Evolutionary conservation across 176 grass and related monocot species (phyloP), one percentile per base, ranked within the genome.

Genomic region (Oryza brachyantha): DNA sequence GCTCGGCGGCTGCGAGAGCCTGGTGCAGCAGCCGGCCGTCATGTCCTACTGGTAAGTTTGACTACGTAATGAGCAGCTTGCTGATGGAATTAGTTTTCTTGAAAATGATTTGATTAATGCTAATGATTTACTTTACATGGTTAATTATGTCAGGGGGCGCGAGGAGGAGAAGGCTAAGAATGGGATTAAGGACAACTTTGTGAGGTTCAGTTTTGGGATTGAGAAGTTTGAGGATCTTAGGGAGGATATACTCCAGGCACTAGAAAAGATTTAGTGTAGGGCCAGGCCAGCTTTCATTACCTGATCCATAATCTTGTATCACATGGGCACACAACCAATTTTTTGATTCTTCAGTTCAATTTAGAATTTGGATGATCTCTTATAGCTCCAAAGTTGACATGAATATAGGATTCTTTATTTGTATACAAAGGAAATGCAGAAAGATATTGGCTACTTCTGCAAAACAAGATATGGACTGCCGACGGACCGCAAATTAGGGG

Each of bases 1-100:
- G 2, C 81, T n/a, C 11, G 90, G 90, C 2, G 90, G 86, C 1
- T 92, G 86, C 6, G 90, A 92, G 66, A 92, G 83, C 70, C 61
- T 89, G 8, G 80, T 92, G 55, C 79, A 88, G 65, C 90, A 88
- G 45, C 90, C 90, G 22, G 90, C 82, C 13, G 84, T 92, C 68
- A 88, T 92, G 90, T 88, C 90, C 38, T 92, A 83, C 59, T 85
- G 82, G 87, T 89, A 76, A 42, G 29, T 24, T 17, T 50, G 5
- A n/a, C n/a, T n/a, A n/a, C n/a, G n/a, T n/a, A n/a, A n/a, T n/a
- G n/a, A n/a, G n/a, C n/a, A n/a, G n/a, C n/a, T n/a, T n/a, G n/a
- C n/a, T n/a, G n/a, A 5, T 55, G 27, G 16, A 43, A 17, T 80
- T 32, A 45, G 34, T 39, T 41, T 35, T 5, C 28, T 38, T n/a